A percentile compares a stretch with the other conserved stretches of the same genome.
phyloP scores from a whole-genome alignment of 2,329 filamentous ascomycete species.

The Neurospora sp. region DNA sequence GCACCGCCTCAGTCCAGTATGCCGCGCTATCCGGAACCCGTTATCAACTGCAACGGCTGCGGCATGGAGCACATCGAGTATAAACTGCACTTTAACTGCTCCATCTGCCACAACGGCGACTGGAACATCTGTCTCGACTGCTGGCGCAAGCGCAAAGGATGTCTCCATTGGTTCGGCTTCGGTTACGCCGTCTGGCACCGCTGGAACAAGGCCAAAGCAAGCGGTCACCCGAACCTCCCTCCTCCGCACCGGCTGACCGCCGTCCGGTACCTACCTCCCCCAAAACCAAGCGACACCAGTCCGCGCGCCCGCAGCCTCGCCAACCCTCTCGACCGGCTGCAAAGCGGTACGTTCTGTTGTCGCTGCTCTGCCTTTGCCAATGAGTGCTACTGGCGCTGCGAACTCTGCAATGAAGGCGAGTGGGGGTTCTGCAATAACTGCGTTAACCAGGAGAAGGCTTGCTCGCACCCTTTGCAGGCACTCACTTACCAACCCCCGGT shows the following conservation, averaged over 20 bases:
- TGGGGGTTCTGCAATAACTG: slow-evolving; percentile 92
- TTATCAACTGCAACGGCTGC: slow-evolving; percentile 64
- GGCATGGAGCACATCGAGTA: slow-evolving; percentile 66
- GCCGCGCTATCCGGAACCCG: slow-evolving; percentile 52
- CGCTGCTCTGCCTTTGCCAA: slow-evolving; percentile 65
- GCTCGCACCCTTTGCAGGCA: slow-evolving; percentile 72
- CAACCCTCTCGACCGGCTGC: slow-evolving; percentile 56
- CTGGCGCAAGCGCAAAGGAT: slow-evolving; percentile 68
- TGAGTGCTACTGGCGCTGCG: slow-evolving; percentile 83
- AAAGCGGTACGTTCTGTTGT: slow-evolving; percentile 78
- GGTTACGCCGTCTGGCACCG: slow-evolving; percentile 58
- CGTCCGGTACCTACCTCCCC: slow-evolving; percentile 44
- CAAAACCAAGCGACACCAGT: slow-evolving; percentile 41
- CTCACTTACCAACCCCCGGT: slow-evolving; percentile 47
- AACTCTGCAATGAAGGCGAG: slow-evolving; percentile 78
- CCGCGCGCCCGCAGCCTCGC: slow-evolving; percentile 52
- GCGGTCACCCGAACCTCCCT: slow-evolving; percentile 24
- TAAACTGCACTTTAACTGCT: slow-evolving; percentile 76
- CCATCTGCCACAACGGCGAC: slow-evolving; percentile 54
- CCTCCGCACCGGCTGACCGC: slow-evolving; percentile 49
- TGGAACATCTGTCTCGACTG: slow-evolving; percentile 77
- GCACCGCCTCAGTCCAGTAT: slow-evolving; percentile 5
- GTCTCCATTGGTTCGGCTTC: slow-evolving; percentile 82
- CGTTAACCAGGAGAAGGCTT: slow-evolving; percentile 71
- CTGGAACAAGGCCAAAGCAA: slow-evolving; percentile 45